Evolutionary conservation across 2,329 filamentous ascomycete genomes (phyloP).

Genomic region (Fusarium sambucinum): DNA sequence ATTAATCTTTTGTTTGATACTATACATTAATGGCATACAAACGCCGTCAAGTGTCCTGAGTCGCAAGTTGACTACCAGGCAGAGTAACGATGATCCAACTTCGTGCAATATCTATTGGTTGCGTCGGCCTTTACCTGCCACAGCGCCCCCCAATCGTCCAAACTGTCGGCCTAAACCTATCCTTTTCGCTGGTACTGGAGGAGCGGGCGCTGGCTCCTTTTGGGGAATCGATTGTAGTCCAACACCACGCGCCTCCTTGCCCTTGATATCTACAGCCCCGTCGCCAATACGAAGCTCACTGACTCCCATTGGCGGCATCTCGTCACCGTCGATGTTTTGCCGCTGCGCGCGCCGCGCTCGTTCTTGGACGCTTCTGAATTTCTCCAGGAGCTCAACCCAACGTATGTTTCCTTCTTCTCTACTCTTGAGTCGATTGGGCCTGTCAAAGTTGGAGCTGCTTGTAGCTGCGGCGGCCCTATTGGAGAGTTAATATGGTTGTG

Average conservation of each 20-base stretch:
- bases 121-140: slow-evolving; percentile 72
- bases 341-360: slow-evolving; percentile 79
- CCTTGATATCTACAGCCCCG: slow-evolving; percentile 54
- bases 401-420: slow-evolving; percentile 87
- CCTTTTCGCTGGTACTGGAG: slow-evolving; percentile 66
- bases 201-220: slow-evolving; percentile 61
- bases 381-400: slow-evolving; percentile 93
- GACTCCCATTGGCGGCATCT: slow-evolving; percentile 60
- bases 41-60: slow-evolving; percentile 5
- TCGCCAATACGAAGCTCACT: slow-evolving; percentile 59
- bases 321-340: slow-evolving; percentile 64
- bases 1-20: slow-evolving; percentile 29
- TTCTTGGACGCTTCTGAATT: slow-evolving; percentile 93
- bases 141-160: slow-evolving; percentile 77
- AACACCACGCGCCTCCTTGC: slow-evolving; percentile 56
- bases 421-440: slow-evolving; percentile 81
- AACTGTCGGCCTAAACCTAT: slow-evolving; percentile 76
- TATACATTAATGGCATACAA: slow-evolving; percentile 37
- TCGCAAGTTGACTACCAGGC: slow-evolving; percentile 12
- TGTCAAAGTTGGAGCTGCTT: slow-evolving; percentile 71
- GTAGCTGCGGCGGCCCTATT: slow-evolving; percentile 61
- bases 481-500: slow-evolving; percentile 17
- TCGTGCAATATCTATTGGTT: slow-evolving; percentile 46
- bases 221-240: slow-evolving; percentile 58
- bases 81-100: slow-evolving; percentile 24